Evolutionary conservation across 345 rosid genomes (phyloP).

Genomic region (Anacardium occidentale): DNA sequence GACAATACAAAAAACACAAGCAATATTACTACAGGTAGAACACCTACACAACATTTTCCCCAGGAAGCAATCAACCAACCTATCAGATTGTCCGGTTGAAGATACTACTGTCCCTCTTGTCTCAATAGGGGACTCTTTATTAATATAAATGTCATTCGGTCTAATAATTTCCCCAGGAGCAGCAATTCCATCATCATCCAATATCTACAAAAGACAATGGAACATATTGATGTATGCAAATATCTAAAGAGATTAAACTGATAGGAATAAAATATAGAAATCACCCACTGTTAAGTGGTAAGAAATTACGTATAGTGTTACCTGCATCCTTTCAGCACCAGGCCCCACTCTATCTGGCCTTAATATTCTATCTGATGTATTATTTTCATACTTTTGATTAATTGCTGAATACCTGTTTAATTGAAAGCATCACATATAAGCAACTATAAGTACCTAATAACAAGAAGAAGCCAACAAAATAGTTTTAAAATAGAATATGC

Average conservation of each 20-base stretch:
- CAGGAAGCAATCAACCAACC: constrained; percentile 38
- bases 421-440: constrained; percentile 14
- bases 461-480: constrained; percentile 2
- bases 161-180: constrained; percentile 89
- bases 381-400: constrained; percentile 47
- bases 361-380: constrained; percentile 56
- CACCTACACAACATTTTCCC: constrained; percentile 11
- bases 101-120: constrained; percentile 33
- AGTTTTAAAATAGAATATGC: not conserved
- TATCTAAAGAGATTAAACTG: not conserved
- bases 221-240: not conserved
- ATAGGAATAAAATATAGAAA: not conserved
- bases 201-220: constrained; percentile 41
- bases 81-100: constrained; percentile 38
- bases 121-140: constrained; percentile 59
- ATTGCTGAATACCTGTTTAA: constrained; percentile 49
- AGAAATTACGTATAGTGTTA: constrained; percentile 23
- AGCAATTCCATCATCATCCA: constrained; percentile 87
- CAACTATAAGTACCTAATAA: not conserved
- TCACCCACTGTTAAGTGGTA: not conserved
- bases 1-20: constrained; percentile 20
- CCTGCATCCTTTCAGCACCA: constrained; percentile 76
- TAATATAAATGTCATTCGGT: constrained; percentile 57
- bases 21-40: constrained; percentile 9
- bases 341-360: constrained; percentile 64